Evolutionary conservation across 192 early-diverging fungal species (phyloP), one percentile per base, ranked within the genome.

Genomic region (Umbelopsis vinacea): DNA sequence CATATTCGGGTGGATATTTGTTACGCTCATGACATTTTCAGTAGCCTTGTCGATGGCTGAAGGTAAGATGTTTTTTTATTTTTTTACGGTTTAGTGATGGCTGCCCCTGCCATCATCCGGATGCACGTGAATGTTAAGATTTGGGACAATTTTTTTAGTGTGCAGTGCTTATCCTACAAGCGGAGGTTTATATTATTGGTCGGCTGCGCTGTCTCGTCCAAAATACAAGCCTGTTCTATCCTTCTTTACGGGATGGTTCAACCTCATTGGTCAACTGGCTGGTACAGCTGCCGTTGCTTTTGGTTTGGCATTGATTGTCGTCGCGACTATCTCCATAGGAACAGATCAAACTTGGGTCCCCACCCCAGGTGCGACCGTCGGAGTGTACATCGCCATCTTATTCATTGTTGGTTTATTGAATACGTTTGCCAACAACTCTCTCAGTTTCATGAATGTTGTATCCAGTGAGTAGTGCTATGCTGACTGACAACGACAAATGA

Each of bases 151-250:
- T 47, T 46, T 29, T 29, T 29, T 29, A 68, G 67, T 68, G 10
- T 68, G 67, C 22, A 47, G 45, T 23, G 67, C 67, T 19, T 68
- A 26, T 68, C 67, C 67, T 6, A 68, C 67, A 19, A 26, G 22
- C 14, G 67, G 67, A 45, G 67, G 67, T 48, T 66, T 79, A 17
- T 75, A 66, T 35, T 68, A 46, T 66, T 71, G 57, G 54, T 69
- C 52, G 24, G 69, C 66, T 53, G 75, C 37, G 66, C 75, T 37
- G 23, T 68, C 67, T 37, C 72, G 66, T 52, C 76, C 76, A 22
- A 81, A 81, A 50, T 81, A 76, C 72, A 76, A 74, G n/a, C 80
- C 80, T 4, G 76, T 81, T 70, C 72, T 78, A 47, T 81, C 80
- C 2, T 81, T 76, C 73, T 81, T 78, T 38, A 74, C 75, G 37